phyloP scores from a whole-genome alignment of 306 rosid genomes.

The Casuarina equisetifolia region DNA sequence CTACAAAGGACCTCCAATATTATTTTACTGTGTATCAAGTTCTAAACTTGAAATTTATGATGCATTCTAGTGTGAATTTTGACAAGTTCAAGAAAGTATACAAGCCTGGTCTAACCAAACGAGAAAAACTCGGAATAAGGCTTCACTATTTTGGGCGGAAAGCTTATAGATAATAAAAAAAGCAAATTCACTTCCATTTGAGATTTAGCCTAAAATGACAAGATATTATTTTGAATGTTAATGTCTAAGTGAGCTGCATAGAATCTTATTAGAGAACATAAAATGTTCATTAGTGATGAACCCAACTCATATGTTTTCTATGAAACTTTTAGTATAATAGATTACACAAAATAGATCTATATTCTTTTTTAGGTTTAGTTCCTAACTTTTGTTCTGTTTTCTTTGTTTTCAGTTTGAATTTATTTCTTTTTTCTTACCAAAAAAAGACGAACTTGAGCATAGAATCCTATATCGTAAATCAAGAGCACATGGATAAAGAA shows the following conservation, averaged over 20 bases:
- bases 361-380: too few relatives aligned
- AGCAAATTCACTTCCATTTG: background rate
- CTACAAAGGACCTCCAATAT: background rate
- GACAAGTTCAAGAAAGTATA: background rate
- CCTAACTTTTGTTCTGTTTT: too few relatives aligned
- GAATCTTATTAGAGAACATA: background rate
- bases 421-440: too few relatives aligned
- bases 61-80: background rate
- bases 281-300: background rate
- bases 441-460: too few relatives aligned
- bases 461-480: too few relatives aligned
- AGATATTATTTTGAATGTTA: background rate
- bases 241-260: background rate
- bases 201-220: background rate
- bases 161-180: background rate
- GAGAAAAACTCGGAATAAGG: background rate
- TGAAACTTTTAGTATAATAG: too few relatives aligned
- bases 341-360: too few relatives aligned
- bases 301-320: too few relatives aligned
- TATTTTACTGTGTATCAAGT: background rate
- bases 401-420: too few relatives aligned
- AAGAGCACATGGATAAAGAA: too few relatives aligned
- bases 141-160: background rate
- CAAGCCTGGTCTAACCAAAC: background rate
- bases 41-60: background rate